Percentiles rank a stretch among this genome's conserved stretches.
Conservation (phyloP, 805 yeast genomes). For the Cyberlindnera mrakii region DNA sequence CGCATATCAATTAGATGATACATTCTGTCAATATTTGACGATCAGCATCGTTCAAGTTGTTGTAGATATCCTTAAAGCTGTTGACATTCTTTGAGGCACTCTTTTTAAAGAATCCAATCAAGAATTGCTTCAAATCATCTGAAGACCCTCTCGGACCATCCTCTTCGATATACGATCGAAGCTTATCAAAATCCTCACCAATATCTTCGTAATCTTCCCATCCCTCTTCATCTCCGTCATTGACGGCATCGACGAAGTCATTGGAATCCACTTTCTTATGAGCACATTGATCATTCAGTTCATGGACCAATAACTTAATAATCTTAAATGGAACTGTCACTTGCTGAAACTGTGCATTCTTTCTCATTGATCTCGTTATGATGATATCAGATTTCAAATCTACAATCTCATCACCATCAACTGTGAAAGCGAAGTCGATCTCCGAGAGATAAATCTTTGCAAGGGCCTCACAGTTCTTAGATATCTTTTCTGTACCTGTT, state of each 20-base stretch:
- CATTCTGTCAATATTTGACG: constrained; percentile 42
- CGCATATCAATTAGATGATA: background rate
- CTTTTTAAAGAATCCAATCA: constrained; percentile 48
- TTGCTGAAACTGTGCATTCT: constrained; percentile 45
- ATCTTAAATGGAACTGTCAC: constrained; percentile 70
- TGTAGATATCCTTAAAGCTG: constrained; percentile 48
- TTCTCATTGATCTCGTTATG: constrained; percentile 78
- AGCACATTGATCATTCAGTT: constrained; percentile 53
- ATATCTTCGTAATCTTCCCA: constrained; percentile 77
- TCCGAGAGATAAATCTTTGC: constrained; percentile 62
- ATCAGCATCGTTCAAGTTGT: constrained; percentile 43
- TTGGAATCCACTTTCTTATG: constrained; percentile 7
- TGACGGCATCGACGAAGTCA: constrained; percentile 56
- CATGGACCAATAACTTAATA: constrained; percentile 61
- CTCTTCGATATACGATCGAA: constrained; percentile 49
- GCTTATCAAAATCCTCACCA: constrained; percentile 57
- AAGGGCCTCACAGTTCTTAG: constrained; percentile 62
- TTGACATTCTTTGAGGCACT: constrained; percentile 34
- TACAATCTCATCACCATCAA: constrained; percentile 74
- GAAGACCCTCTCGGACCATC: constrained; percentile 21
- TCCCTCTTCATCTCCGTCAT: constrained; percentile 51
- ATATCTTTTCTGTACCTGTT: constrained; percentile 65
- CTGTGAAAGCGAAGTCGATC: constrained; percentile 44
- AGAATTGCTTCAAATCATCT: constrained; percentile 27
- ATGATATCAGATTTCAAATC: constrained; percentile 54